Base-by-base conservation (phyloP, 495 filamentous ascomycete genomes). In the Penicillium odoratum region DNA sequence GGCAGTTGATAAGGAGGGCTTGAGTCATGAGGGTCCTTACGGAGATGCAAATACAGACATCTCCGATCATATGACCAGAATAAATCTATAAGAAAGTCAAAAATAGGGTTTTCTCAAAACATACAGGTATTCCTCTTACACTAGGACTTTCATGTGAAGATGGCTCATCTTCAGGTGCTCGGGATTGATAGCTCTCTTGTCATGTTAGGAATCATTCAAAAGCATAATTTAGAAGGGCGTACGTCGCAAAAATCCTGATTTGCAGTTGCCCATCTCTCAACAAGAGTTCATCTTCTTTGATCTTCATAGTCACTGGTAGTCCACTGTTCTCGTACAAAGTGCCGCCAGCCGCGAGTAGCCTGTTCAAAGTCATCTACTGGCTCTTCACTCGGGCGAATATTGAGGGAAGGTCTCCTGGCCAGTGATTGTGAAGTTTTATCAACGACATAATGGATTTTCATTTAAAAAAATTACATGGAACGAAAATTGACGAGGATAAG, bases 271-370 rank as follows among this genome's bases (percentile, higher is more conserved):
- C 56, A 58, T 21, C 43, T 29, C 36, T 52, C 49, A 21, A 53
- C 53, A 31, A 58, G 28, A 49, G 42, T 49, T 58, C 49, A 42
- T 48, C 36, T 58, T 49, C 53, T 49, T 53, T 58, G 18, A 58
- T 58, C 50, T 25, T 26, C 49, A 30, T 31, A 30, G 49, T 36
- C 49, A 42, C 56, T 49, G 44, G 25, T 49, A 43, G 51, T 49
- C 56, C 56, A 58, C 49, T 47, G 49, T 18, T 53, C n/a, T 40
- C 50, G 56, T 26, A 58, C 50, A 58, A 53, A 58, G 38, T 29
- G 28, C 33, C 56, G 52, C 56, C 56, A 58, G 47, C 49, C 56
- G 53, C 56, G 56, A 58, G 56, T 38, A 49, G 56, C 56, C 25
- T 40, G 21, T 42, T n/a, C 31, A 10, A 58, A 10, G 42, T 53